Conservation (phyloP, 805 yeast genomes). For the Saccharomycopsis fodiens region DNA sequence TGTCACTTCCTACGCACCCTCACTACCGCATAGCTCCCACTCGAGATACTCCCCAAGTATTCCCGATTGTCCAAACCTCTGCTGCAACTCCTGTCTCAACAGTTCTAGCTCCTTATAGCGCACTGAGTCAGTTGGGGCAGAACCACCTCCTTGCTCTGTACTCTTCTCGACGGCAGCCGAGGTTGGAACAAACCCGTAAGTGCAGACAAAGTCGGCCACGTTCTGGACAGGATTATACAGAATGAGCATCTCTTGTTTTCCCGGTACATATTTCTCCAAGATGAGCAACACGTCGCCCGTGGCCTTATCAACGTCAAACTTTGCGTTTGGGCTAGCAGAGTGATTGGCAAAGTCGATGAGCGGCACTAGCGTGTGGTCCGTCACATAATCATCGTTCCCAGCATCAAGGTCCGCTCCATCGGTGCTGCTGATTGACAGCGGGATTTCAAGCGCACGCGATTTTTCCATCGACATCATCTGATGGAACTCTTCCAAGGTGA, state of each 20-base stretch:
- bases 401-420: background rate
- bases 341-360: slow-evolving; percentile 14
- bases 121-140: no score
- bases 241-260: slow-evolving; percentile 5
- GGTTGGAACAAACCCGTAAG: background rate
- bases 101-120: no score
- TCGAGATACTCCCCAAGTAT: no score
- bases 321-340: background rate
- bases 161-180: no score
- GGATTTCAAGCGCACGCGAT: slow-evolving; percentile 7
- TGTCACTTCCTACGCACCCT: no score
- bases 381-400: background rate
- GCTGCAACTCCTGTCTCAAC: no score
- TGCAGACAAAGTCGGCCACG: background rate
- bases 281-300: slow-evolving; percentile 1
- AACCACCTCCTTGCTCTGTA: no score
- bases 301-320: slow-evolving; percentile 2
- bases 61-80: no score
- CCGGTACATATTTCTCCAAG: background rate
- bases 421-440: background rate
- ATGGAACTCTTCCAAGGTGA: slow-evolving; percentile 2
- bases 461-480: slow-evolving; percentile 1
- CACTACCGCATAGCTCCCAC: no score
- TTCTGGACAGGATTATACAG: background rate
- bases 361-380: slow-evolving; percentile 5